phyloP scores from a whole-genome alignment of 2,329 filamentous ascomycete genomes.

The Rachicladosporium sp. region DNA sequence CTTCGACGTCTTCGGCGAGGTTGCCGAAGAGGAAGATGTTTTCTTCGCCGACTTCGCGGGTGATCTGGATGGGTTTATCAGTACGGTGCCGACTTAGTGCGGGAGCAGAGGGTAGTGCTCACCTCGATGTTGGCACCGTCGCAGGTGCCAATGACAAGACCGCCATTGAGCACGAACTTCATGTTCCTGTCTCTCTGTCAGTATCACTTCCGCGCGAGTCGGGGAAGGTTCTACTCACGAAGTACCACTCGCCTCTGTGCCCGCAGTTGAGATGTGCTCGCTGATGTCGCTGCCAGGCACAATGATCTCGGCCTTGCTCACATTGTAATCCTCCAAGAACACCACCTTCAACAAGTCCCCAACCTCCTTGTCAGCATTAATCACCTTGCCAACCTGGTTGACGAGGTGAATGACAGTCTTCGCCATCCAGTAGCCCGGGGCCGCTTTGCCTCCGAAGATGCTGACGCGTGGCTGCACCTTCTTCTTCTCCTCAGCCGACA shows the following conservation, averaged over 20 bases:
- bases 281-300: slow-evolving; percentile 88
- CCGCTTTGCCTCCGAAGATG: slow-evolving; percentile 95
- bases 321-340: slow-evolving; percentile 97
- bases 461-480: slow-evolving; percentile 79
- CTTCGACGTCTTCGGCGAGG: slow-evolving; percentile 89
- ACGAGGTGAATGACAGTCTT: slow-evolving; percentile 90
- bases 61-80: slow-evolving; percentile 50
- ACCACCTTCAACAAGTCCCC: slow-evolving; percentile 93
- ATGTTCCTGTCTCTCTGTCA: slow-evolving; percentile 53
- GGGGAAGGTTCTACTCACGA: slow-evolving; percentile 32
- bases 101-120: neutral
- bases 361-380: slow-evolving; percentile 86
- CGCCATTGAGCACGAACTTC: slow-evolving; percentile 98
- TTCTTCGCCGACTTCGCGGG: slow-evolving; percentile 86
- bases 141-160: slow-evolving; percentile 93
- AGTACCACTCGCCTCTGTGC: slow-evolving; percentile 77
- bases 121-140: slow-evolving; percentile 84
- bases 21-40: slow-evolving; percentile 99
- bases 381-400: slow-evolving; percentile 77
- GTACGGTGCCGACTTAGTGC: neutral
- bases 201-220: neutral
- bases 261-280: slow-evolving; percentile 96
- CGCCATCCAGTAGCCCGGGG: slow-evolving; percentile 99
- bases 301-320: slow-evolving; percentile 98
- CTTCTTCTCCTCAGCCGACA: slow-evolving; percentile 73